Percentiles rank a stretch among this genome's conserved stretches.
phyloP scores from a whole-genome alignment of 169 alveolate species.

The Eimeria praecox region DNA sequence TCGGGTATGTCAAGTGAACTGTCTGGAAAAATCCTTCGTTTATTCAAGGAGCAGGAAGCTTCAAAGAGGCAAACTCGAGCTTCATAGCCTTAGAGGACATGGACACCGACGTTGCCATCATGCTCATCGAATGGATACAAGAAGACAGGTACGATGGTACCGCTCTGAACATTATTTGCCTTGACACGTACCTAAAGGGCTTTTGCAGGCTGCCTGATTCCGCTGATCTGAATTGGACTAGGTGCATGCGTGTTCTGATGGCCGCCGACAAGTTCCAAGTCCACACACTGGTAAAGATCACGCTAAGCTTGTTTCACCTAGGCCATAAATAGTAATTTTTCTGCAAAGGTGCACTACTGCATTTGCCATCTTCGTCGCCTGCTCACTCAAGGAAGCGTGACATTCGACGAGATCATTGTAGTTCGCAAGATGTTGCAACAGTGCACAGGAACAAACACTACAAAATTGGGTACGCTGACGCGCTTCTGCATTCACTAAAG shows the following conservation, averaged over 20 bases:
- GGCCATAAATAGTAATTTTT: no score
- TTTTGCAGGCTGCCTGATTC: conserved; percentile 74
- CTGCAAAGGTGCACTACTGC: conserved; percentile 77
- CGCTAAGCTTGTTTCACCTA: neutral
- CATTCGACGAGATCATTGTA: conserved; percentile 72
- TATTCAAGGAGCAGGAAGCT: conserved; percentile 56
- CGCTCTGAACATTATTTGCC: neutral
- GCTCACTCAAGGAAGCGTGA: conserved; percentile 78
- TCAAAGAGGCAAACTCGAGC: conserved; percentile 78
- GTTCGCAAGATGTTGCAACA: conserved; percentile 78
- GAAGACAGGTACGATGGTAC: conserved; percentile 67
- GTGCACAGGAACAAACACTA: conserved; percentile 60
- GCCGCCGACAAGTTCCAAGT: conserved; percentile 80
- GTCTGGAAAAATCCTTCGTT: neutral
- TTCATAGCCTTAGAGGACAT: conserved; percentile 69
- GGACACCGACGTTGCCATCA: conserved; percentile 75
- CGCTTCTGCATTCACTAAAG: neutral
- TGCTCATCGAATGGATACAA: conserved; percentile 80
- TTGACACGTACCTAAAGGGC: neutral
- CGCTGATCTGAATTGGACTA: conserved; percentile 74
- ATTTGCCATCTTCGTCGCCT: conserved; percentile 80
- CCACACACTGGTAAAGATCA: conserved; percentile 65
- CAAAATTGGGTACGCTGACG: conserved; percentile 70
- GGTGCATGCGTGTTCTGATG: conserved; percentile 71
- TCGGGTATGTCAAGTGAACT: conserved; percentile 27